Percentiles rank a stretch among this genome's conserved stretches.
phyloP scores from a whole-genome alignment of 805 yeast species.

The Danielia reshetovae region DNA sequence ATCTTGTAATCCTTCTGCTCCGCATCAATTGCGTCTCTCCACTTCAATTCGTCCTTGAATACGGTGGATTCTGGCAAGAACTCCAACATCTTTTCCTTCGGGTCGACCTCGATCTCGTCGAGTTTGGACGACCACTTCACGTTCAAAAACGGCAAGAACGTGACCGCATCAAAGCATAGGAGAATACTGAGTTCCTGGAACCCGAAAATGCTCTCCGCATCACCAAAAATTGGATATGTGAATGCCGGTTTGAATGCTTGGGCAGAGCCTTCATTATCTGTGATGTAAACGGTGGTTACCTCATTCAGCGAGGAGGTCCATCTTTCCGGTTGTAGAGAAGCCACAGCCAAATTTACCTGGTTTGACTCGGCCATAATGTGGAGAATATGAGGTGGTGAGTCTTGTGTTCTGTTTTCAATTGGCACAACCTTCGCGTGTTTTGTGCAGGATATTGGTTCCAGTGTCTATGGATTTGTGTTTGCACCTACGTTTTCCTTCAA shows the following conservation, averaged over 20 bases:
- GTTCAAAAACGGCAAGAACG: constrained; percentile 69
- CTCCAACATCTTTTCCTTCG: constrained; percentile 49
- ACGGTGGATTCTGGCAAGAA: constrained; percentile 62
- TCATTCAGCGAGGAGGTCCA: constrained; percentile 79
- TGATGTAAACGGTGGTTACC: constrained; percentile 51
- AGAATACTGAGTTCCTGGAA: constrained; percentile 65
- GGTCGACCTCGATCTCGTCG: constrained; percentile 55
- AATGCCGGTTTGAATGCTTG: constrained; percentile 66
- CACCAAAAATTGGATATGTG: constrained; percentile 94
- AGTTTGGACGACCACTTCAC: constrained; percentile 54
- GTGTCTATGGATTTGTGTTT: too few species aligned
- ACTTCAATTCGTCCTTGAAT: constrained; percentile 58
- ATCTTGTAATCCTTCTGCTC: constrained; percentile 44
- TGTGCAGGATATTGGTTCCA: too few species aligned
- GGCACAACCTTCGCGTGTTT: too few species aligned
- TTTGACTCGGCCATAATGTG: not conserved
- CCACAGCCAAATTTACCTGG: constrained; percentile 9
- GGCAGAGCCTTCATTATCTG: constrained; percentile 55
- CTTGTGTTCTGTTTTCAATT: too few species aligned
- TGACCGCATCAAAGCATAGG: constrained; percentile 65
- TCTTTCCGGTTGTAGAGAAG: constrained; percentile 52
- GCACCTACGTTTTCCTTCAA: too few species aligned
- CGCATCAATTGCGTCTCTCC: constrained; percentile 55
- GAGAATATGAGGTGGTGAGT: too few species aligned
- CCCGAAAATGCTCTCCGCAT: constrained; percentile 84